Percentiles rank a stretch among this genome's conserved stretches.
phyloP scores from a whole-genome alignment of 164 flowering plant species.

The Nymphaea colorata region DNA sequence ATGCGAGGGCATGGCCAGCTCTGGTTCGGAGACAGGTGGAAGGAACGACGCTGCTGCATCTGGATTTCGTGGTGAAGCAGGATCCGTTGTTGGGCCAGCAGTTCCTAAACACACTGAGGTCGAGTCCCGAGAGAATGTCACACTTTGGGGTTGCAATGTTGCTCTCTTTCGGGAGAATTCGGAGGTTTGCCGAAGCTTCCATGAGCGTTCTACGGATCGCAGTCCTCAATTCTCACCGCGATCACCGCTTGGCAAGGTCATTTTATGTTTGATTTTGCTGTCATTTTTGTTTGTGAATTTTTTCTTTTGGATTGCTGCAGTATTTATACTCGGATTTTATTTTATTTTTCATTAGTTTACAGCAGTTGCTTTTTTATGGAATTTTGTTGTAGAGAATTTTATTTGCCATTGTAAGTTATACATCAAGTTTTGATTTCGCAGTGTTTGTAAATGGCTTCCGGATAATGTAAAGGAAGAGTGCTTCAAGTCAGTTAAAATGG shows the following conservation, averaged over 20 bases:
- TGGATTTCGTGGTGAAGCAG: constrained; percentile 91
- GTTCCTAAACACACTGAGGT: constrained; percentile 44
- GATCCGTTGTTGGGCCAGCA: constrained; percentile 73
- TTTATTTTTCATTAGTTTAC: too few relatives aligned
- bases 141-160: constrained; percentile 55
- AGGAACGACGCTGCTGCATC: constrained; percentile 79
- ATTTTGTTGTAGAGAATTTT: not conserved
- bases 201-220: constrained; percentile 41
- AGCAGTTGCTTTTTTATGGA: not conserved
- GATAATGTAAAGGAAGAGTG: constrained; percentile 45
- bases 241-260: constrained; percentile 44
- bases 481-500: constrained; percentile 27
- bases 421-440: constrained; percentile 15
- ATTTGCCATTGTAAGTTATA: too few relatives aligned
- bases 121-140: constrained; percentile 44
- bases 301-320: too few relatives aligned
- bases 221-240: constrained; percentile 40
- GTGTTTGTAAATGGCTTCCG: constrained; percentile 62
- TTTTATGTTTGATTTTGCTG: not conserved
- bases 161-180: constrained; percentile 55
- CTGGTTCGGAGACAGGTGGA: constrained; percentile 56
- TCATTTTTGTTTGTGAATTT: not conserved
- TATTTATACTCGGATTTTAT: not conserved
- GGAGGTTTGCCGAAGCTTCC: constrained; percentile 54
- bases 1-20: constrained; percentile 16